Evolutionary conservation across 2,329 filamentous ascomycete genomes (phyloP).

Genomic region (Raffaelea arxii): DNA sequence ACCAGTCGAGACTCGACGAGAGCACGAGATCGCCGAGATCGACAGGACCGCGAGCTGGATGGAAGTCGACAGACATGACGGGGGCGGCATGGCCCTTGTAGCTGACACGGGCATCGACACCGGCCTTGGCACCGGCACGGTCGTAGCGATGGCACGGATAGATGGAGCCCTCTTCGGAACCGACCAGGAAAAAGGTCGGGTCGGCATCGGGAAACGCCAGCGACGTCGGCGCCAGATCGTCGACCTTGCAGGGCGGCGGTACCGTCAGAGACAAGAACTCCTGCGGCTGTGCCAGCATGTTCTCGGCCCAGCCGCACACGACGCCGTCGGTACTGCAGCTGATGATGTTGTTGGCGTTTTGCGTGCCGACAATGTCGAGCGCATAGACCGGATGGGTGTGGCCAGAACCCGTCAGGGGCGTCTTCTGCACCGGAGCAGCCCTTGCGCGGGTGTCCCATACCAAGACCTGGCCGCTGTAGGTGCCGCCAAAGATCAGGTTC

Average conservation of each 20-base stretch:
- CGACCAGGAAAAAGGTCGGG: conserved; percentile 94
- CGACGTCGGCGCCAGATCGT: conserved; percentile 89
- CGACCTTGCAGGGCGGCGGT: conserved; percentile 77
- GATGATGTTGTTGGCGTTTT: conserved; percentile 98
- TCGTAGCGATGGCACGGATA: conserved; percentile 97
- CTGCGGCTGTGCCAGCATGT: conserved; percentile 95
- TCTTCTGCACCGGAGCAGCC: conserved; percentile 87
- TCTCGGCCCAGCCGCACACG: conserved; percentile 93
- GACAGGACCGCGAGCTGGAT: conserved; percentile 82
- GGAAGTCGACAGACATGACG: conserved; percentile 93
- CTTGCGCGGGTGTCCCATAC: conserved; percentile 94
- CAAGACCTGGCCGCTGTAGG: conserved; percentile 92
- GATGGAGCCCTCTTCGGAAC: conserved; percentile 92
- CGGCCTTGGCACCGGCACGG: conserved; percentile 91
- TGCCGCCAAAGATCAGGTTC: conserved; percentile 89
- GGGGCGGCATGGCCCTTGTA: conserved; percentile 89
- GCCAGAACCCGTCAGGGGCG: conserved; percentile 84
- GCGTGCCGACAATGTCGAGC: conserved; percentile 90
- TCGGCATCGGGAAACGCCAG: conserved; percentile 92
- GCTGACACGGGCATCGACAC: conserved; percentile 78
- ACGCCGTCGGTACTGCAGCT: conserved; percentile 95
- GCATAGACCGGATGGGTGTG: conserved; percentile 97
- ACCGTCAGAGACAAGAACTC: conserved; percentile 84
- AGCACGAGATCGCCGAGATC: conserved; percentile 91
- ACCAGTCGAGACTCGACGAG: conserved; percentile 92